Evolutionary conservation across 2,329 filamentous ascomycete genomes (phyloP), one percentile per base, ranked within the genome.

Genomic region (Pseudogymnoascus destructans): DNA sequence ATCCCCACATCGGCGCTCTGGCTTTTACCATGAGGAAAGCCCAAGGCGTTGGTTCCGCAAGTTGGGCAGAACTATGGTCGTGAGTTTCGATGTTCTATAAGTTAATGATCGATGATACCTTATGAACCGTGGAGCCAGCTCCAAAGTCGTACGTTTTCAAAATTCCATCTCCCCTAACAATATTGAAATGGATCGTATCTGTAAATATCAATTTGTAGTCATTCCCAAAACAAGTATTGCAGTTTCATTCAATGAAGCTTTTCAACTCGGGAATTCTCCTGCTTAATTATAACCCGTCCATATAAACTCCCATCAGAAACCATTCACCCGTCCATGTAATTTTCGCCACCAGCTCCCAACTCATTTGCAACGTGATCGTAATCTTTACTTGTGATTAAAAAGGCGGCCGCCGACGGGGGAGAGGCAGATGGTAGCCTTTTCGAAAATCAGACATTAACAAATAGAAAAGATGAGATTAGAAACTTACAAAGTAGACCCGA

Each of bases 211-310:
- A 76, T 35, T 76, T 65, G 42, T 74, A 74, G 13, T 70, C 75
- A 66, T 77, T 78, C 63, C 73, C 78, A 64, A 62, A 64, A 67
- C 85, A 85, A 62, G 85, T 79, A 70, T 81, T 86, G 71, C 86
- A 88, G 69, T 84, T 83, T 71, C 85, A 86, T 65, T 79, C 74
- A 3, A 70, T 66, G 5, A 75, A 76, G 3, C 74, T 69, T 64
- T 79, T 80, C 61, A 87, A 75, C 66, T 85, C 79, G 19, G 81
- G 79, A 10, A 82, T 49, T n/a, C n/a, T n/a, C n/a, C n/a, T n/a
- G n/a, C n/a, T n/a, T n/a, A n/a, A n/a, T n/a, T n/a, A n/a, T n/a
- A n/a, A n/a, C n/a, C n/a, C n/a, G n/a, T n/a, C n/a, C n/a, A n/a
- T n/a, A n/a, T n/a, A n/a, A n/a, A n/a, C n/a, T n/a, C n/a, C n/a